Base-by-base conservation (phyloP, 2,329 filamentous ascomycete species). In the Dactylonectria estremocensis region DNA sequence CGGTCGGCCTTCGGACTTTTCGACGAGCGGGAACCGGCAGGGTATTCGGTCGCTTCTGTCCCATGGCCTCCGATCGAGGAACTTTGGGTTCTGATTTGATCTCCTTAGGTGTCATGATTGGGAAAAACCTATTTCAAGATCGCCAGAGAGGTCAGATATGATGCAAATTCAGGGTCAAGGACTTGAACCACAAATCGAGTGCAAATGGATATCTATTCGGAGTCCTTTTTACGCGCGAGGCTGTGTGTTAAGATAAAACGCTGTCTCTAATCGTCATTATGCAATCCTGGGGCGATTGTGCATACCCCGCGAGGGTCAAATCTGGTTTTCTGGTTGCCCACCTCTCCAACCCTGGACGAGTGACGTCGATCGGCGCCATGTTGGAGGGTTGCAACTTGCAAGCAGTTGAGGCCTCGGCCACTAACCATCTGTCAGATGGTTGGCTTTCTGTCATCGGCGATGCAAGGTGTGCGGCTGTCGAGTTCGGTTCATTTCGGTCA, bases 201-300 rank as follows among this genome's bases (percentile, higher is more conserved):
- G n/a, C n/a, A 37, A 53, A 60, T 53, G 13, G 14, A 43, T 14
- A 43, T n/a, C 5, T 18, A 43, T n/a, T 5, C 40, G 40, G 14
- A n/a, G n/a, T 43, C 1, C 7, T 56, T 69, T 45, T 31, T 50
- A 14, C 50, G 33, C 54, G 40, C 55, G 35, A 14, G 35, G 40
- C 20, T 24, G 57, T n/a, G 53, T 56, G 40, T 54, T 57, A 62
- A 67, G 58, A 35, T 54, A 64, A 48, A 35, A 33, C 9, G n/a
- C 31, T 61, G 18, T 49, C 62, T 64, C 56, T 31, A 59, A 55
- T 73, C 73, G 72, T 75, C 73, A 75, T 75, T 61, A 74, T 73
- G 68, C 66, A 70, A 67, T 64, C 53, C 61, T 48, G 59, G 69
- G 70, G 53, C 55, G 45, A 70, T 72, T 40, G 50, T 66, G 63